Conservation (phyloP, 2,329 filamentous ascomycete genomes). For the Alternaria ventricosa region DNA sequence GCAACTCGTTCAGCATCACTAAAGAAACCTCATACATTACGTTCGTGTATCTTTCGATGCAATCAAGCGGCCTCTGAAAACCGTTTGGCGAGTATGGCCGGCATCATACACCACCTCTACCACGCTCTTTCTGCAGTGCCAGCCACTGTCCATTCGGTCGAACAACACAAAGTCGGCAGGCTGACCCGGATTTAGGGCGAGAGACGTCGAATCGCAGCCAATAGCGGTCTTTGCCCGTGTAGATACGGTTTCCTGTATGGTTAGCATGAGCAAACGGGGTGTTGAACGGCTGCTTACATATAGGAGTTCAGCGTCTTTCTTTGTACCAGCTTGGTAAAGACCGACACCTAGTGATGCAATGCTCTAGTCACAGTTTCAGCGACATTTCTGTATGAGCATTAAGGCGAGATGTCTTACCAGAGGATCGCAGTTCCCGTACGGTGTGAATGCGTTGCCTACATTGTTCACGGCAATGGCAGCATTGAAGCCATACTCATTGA, state of each 20-base stretch:
- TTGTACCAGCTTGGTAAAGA: conserved; percentile 71
- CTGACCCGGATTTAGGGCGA: conserved; percentile 46
- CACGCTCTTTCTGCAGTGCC: conserved; percentile 52
- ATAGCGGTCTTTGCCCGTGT: conserved; percentile 54
- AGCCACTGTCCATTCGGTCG: conserved; percentile 43
- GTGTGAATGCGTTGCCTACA: conserved; percentile 77
- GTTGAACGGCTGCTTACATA: conserved; percentile 54
- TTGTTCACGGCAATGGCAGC: conserved; percentile 73
- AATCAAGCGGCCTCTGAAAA: conserved; percentile 34
- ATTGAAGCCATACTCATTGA: conserved; percentile 63
- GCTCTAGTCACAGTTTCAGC: neutral
- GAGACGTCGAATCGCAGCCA: conserved; percentile 33
- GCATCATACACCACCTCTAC: conserved; percentile 56
- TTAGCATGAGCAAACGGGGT: conserved; percentile 20
- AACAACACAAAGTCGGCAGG: conserved; percentile 54
- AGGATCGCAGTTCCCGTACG: conserved; percentile 71
- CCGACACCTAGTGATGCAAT: conserved; percentile 62
- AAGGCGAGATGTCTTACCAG: conserved; percentile 48
- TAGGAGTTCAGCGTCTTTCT: conserved; percentile 63
- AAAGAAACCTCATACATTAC: neutral
- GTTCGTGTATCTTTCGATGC: neutral
- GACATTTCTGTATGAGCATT: neutral
- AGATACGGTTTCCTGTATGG: conserved; percentile 57
- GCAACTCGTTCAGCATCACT: neutral
- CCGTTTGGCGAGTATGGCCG: conserved; percentile 38